Evolutionary conservation across 225 moss, liverwort and hornwort genomes (phyloP).

Genomic region (Physcomitrellopsis africana): DNA sequence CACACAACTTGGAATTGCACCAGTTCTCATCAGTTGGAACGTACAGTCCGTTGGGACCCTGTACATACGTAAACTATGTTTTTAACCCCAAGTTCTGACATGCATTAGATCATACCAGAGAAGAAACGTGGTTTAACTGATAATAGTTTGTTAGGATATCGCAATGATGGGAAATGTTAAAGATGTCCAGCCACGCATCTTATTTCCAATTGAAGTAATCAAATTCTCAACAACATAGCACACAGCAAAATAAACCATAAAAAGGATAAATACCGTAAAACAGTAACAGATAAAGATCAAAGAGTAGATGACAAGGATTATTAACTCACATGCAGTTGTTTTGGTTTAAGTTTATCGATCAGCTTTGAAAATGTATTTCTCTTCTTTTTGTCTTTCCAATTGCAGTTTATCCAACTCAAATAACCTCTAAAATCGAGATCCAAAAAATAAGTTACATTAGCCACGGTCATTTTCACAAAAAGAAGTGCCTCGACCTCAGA

Average conservation of each 20-base stretch:
- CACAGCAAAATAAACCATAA: not conserved
- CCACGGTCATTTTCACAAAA: conserved; percentile 36
- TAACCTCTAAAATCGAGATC: conserved; percentile 47
- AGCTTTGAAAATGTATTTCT: conserved; percentile 11
- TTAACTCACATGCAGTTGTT: conserved; percentile 29
- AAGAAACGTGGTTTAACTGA: not conserved
- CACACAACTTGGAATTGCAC: conserved; percentile 40
- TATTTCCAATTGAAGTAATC: not conserved
- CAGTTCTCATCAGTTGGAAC: conserved; percentile 20
- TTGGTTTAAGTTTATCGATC: conserved; percentile 30
- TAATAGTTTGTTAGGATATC: not conserved
- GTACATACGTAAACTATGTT: not conserved
- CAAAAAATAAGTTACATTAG: conserved; percentile 27
- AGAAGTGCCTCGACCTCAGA: conserved; percentile 30
- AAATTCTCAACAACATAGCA: not conserved
- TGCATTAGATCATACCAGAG: not conserved
- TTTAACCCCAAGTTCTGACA: not conserved
- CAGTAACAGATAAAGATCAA: not conserved
- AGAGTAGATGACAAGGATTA: not conserved
- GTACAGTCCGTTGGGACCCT: conserved; percentile 48
- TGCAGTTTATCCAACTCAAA: conserved; percentile 57
- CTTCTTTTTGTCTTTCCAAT: conserved; percentile 27
- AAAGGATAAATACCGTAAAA: not conserved
- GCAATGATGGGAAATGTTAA: not conserved
- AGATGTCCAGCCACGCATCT: not conserved